phyloP scores from a whole-genome alignment of 75 land plant genomes.

The Cryptomeria japonica region DNA sequence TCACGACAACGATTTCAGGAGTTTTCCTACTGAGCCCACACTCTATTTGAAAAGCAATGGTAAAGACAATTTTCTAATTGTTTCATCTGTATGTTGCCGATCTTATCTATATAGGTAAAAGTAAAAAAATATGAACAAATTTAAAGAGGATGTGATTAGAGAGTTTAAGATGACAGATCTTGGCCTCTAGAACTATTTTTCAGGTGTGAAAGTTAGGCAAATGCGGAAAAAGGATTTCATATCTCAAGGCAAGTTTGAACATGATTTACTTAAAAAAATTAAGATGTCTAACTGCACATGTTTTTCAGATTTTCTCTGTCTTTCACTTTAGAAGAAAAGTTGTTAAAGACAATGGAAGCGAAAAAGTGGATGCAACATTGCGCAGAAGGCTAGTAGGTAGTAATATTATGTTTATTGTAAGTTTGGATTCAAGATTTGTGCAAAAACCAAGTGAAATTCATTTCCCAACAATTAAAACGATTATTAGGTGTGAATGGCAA shows the following conservation, averaged over 20 bases:
- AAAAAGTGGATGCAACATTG: not conserved
- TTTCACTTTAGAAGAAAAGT: not conserved
- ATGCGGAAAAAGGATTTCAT: not conserved
- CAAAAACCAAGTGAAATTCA: not conserved
- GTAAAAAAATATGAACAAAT: not conserved
- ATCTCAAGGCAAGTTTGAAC: not conserved
- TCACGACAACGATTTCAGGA: not conserved
- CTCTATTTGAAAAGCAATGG: not conserved
- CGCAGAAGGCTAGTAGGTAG: not conserved
- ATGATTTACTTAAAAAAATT: not conserved
- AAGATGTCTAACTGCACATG: not conserved
- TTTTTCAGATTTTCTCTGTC: not conserved
- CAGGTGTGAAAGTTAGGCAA: not conserved
- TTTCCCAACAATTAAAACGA: not conserved
- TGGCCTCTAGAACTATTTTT: not conserved
- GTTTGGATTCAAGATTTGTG: not conserved
- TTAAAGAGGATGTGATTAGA: not conserved
- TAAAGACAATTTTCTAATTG: not conserved
- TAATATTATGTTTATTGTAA: not conserved
- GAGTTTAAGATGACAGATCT: not conserved
- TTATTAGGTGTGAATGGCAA: not conserved
- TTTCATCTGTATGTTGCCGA: not conserved
- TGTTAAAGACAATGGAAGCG: not conserved
- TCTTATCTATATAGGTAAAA: not conserved
- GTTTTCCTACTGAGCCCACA: not conserved